Base-by-base conservation (phyloP, 2,329 filamentous ascomycete genomes). In the Aureobasidium musti region DNA sequence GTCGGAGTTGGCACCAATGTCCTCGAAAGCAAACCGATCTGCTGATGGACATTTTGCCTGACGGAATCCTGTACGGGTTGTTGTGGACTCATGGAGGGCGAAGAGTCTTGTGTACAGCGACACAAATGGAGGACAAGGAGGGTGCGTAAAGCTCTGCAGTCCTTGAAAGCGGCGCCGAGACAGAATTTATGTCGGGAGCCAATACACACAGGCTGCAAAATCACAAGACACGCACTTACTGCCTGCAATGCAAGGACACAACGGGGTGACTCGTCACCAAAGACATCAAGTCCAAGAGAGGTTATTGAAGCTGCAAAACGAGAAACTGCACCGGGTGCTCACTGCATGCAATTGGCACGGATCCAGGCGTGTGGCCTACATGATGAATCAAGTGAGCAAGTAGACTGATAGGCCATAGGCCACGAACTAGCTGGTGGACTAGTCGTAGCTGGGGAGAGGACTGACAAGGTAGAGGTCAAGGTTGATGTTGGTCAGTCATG, bases 1-100 rank as follows among this genome's bases (percentile, higher is more conserved):
- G 90, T 81, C 1, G 93, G 90, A 69, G 91, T 96, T 63, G 88
- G 85, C 60, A 94, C 81, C 35, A 96, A 76, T 0, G 93, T 97
- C 73, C 86, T 88, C 0, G 91, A 91, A 53, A 98, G 82, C 37
- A 98, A 74, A 4, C 92, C 95, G 68, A 88, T 26, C 5, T 39
- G 61, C 3, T 43, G 17, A 28, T 45, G 23, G 26, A 13, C n/a
- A 3, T 26, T 21, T 5, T 49, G n/a, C 13, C 35, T 84, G 23
- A 14, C 23, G 28, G 26, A 4, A 50, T 52, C 45, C 10, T 28
- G 14, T 26, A 39, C 2, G 23, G 21, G 30, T 45, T 30, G 54
- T 30, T 43, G 39, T 11, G 57, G 56, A 41, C 50, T 35, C 39
- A 59, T 59, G 30, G 45, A 21, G 33, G 45, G 43, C 33, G 13